These are phyloP conservation scores for Phyllosticta citriasiana DNA, from an alignment of 2,329 filamentous ascomycete species.

Conservation along the genomic window DNA sequence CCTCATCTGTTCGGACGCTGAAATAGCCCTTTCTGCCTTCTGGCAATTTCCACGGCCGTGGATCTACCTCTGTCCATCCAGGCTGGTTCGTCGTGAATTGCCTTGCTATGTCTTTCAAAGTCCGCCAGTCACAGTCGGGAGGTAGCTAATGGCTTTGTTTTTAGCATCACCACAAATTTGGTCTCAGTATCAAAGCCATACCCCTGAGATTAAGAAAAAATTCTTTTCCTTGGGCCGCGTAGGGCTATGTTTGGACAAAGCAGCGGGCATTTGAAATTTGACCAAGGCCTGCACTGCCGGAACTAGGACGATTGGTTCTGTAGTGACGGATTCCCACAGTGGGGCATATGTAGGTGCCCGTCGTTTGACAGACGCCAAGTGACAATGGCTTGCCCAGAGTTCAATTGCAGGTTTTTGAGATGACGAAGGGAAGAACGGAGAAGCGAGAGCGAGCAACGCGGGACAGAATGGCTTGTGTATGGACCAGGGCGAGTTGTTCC, in stretches of 20 bases:
- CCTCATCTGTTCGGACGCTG: slow-evolving; percentile 23
- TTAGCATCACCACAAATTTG: background rate
- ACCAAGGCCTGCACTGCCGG: background rate
- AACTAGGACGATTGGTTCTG: background rate
- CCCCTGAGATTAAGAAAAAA: slow-evolving; percentile 11
- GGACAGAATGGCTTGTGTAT: background rate
- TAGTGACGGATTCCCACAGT: background rate
- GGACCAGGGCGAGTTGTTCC: background rate
- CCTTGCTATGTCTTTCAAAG: slow-evolving; percentile 29
- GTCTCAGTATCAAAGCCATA: background rate
- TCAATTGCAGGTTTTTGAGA: background rate
- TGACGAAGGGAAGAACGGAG: background rate
- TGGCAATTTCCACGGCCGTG: slow-evolving; percentile 14
- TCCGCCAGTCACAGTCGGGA: slow-evolving; percentile 20
- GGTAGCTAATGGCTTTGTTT: slow-evolving; percentile 5
- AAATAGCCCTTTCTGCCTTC: slow-evolving; percentile 27
- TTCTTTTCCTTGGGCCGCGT: slow-evolving; percentile 6
- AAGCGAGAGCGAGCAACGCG: background rate
- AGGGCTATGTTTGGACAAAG: background rate
- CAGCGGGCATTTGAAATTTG: background rate
- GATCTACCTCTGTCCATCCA: slow-evolving; percentile 26
- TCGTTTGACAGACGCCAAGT: slow-evolving; percentile 5
- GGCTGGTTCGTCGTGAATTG: slow-evolving; percentile 25
- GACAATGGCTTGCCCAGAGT: slow-evolving; percentile 5
- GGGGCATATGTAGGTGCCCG: slow-evolving; percentile 2